These are phyloP conservation scores for Aspergillus japonicus DNA, from an alignment of 2,329 filamentous ascomycete species.

Conservation along the genomic window DNA sequence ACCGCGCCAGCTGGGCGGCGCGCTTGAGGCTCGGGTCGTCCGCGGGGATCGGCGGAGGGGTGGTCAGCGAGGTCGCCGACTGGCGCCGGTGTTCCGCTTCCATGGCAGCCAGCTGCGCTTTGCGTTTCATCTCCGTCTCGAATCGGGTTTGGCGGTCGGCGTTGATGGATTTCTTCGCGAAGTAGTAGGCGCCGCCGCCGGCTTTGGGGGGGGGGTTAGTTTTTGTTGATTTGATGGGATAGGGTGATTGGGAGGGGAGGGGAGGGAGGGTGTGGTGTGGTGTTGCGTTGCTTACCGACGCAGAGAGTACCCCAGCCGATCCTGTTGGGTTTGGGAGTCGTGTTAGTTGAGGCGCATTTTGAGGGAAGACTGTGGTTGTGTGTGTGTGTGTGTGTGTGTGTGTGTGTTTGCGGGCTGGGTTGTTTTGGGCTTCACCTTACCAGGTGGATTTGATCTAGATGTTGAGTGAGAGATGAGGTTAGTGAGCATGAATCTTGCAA, in stretches of 20 bases:
- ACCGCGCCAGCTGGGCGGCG: slow-evolving; percentile 33
- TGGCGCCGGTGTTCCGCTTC: slow-evolving; percentile 38
- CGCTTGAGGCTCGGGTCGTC: slow-evolving; percentile 36
- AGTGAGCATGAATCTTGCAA: slow-evolving; percentile 5
- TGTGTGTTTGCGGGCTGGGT: neutral
- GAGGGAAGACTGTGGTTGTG: slow-evolving; percentile 6
- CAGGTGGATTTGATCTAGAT: slow-evolving; percentile 59
- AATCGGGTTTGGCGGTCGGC: slow-evolving; percentile 75
- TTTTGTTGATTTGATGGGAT: no score
- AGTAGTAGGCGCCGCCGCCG: slow-evolving; percentile 89
- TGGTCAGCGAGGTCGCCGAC: slow-evolving; percentile 12
- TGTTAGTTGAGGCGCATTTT: neutral
- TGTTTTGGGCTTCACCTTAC: slow-evolving; percentile 40
- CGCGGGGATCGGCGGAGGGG: slow-evolving; percentile 19
- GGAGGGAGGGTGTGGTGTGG: no score
- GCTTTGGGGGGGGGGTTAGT: slow-evolving; percentile 50
- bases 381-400: neutral
- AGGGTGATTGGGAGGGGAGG: no score
- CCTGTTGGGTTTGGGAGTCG: slow-evolving; percentile 53
- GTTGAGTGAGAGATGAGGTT: slow-evolving; percentile 4
- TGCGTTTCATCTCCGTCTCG: slow-evolving; percentile 66
- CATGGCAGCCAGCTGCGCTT: slow-evolving; percentile 37
- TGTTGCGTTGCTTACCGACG: slow-evolving; percentile 58
- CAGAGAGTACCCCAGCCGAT: slow-evolving; percentile 89
- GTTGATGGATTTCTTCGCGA: slow-evolving; percentile 93